A percentile compares a stretch with the other conserved stretches of the same genome.
These are phyloP conservation scores for Bruguiera sexangula DNA, from an alignment of 345 rosid species.

Conservation along the genomic window DNA sequence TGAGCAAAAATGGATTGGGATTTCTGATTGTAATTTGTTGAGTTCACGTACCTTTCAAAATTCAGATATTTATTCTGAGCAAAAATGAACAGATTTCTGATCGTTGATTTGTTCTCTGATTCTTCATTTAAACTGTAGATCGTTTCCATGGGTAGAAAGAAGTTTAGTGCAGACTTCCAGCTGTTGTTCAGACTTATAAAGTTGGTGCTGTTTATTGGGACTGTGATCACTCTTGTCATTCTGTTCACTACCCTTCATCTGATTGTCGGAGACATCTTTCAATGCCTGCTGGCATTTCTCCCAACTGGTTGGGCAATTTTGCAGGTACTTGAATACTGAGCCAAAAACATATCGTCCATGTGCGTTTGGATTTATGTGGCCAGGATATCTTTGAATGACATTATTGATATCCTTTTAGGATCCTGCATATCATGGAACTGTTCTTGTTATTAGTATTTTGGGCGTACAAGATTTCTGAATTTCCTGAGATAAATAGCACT, in stretches of 20 bases:
- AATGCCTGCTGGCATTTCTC: constrained; percentile 74
- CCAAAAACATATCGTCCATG: background rate
- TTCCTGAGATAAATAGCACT: no score
- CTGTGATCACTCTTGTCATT: constrained; percentile 49
- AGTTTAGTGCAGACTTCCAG: constrained; percentile 94
- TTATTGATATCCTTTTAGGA: background rate
- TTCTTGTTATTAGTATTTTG: no score
- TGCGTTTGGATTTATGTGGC: no score
- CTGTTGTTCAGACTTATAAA: constrained; percentile 90
- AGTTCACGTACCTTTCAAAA: background rate
- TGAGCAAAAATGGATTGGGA: background rate
- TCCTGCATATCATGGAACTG: no score
- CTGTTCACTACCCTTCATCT: constrained; percentile 71
- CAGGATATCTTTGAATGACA: background rate
- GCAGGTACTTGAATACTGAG: constrained; percentile 39
- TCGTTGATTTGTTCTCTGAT: background rate
- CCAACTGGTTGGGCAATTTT: constrained; percentile 95
- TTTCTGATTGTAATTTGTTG: background rate
- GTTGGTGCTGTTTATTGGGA: constrained; percentile 66
- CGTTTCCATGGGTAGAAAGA: constrained; percentile 92
- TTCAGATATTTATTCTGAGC: no score
- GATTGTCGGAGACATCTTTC: constrained; percentile 77
- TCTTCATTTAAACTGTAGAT: constrained; percentile 43
- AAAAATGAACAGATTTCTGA: background rate
- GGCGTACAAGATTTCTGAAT: no score